Evolutionary conservation across 2,329 filamentous ascomycete genomes (phyloP), one percentile per base, ranked within the genome.

Genomic region (Venturia nashicola): DNA sequence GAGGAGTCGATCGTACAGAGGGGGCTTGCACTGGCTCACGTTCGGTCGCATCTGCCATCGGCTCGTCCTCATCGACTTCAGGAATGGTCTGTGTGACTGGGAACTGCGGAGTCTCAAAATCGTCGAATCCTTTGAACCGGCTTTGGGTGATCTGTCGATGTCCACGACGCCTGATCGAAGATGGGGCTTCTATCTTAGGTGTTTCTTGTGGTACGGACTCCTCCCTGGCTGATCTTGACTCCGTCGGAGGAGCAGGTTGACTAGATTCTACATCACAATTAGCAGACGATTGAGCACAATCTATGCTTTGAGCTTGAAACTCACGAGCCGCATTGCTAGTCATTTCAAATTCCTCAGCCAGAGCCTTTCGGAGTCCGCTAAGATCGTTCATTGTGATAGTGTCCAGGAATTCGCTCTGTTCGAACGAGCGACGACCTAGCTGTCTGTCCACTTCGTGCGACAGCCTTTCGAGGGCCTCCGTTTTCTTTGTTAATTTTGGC

Each of bases 331-430:
- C 39, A 16, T 60, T 60, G 14, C 43, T 23, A 16, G n/a, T 8
- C 23, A 51, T 8, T 48, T 62, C 63, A 12, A 40, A n/a, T 14
- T 65, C 63, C 32, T 65, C 59, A 7, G 39, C 18, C 46, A 95
- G 80, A 6, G 86, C 82, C 44, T 86, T 83, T 65, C 89, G 86
- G 23, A 97, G 78, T 54, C 83, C 81, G 65, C 82, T 84, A 7
- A 90, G 84, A 75, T 97, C 87, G 61, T 88, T 88, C n/a, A 80
- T 85, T 36, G 97, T 76, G 57, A 99, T 94, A 1, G 89, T 89
- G 73, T 96, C 91, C 2, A 99, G 80, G 67, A 99, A 96, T 69
- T 97, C 92, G 65, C 88, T 91, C 71, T 97, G 91, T 68, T 93
- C 86, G 62, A 97, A 87, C 2, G 91, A 86, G 4, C 91, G 85